Base-by-base conservation (phyloP, 805 yeast species). In the Kodamaea jinghongensis region DNA sequence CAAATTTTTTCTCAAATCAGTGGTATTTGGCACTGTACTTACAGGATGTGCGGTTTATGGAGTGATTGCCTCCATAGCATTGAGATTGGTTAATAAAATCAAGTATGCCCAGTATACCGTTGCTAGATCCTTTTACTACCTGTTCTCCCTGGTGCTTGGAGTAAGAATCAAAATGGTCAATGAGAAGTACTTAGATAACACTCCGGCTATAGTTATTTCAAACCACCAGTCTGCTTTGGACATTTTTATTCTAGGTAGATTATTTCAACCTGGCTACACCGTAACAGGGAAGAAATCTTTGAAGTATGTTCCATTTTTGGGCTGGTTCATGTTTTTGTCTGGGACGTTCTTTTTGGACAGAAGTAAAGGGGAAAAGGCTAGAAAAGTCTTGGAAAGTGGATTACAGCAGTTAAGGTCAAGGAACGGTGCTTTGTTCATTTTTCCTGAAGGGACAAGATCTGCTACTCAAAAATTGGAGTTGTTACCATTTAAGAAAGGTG, bases 381-480 rank as follows among this genome's bases (percentile, higher is more conserved):
- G 87, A 42, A 70, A 68, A 41, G 85, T 93, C 7, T 76, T 93
- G 58, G 81, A 81, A 38, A 60, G 64, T 10, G 96, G 97, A 4
- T 73, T 87, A 38, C 60, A 63, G 8, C 70, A 70, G 17, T 71
- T 93, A 60, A 81, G 80, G 56, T 55, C 60, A 4, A 70, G 80
- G 35, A 78, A 80, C 55, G 81, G 90, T 51, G 86, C 84, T 11
- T 73, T 93, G 16, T 93, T 83, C 75, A 79, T 93, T 66, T 93
- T 90, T 72, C 96, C 98, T 17, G 99, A 93, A 64, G 99, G 99
- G 17, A 93, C 99, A 2, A 78, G 99, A 63, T 88, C 97, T 0
- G 85, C 83, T 48, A 65, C 84, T 8, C 63, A 76, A 16, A 73
- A 72, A 26, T 82, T 95, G 36, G 79, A 73, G 3, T 65, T 93